Percentiles rank a stretch among this genome's conserved stretches.
These are phyloP conservation scores for Ramularia endophylla DNA, from an alignment of 2,329 filamentous ascomycete species.

Conservation along the genomic window DNA sequence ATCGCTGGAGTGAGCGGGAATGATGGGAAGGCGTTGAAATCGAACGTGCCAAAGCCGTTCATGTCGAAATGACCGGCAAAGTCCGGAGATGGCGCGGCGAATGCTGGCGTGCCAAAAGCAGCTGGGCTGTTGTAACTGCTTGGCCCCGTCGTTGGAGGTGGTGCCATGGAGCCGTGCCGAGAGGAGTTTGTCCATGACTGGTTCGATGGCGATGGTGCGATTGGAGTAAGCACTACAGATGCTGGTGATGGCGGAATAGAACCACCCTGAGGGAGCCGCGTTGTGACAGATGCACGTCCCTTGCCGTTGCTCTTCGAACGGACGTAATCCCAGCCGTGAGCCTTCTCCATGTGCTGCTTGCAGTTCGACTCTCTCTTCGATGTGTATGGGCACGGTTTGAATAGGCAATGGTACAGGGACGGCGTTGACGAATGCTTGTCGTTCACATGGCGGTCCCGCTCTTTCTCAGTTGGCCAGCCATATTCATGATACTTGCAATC, in stretches of 20 bases:
- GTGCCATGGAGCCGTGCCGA: constrained; percentile 28
- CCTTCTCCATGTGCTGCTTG: constrained; percentile 99
- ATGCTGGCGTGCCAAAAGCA: constrained; percentile 22
- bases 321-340: constrained; percentile 83
- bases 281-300: constrained; percentile 48
- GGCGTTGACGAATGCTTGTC: constrained; percentile 86
- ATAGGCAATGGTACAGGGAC: constrained; percentile 76
- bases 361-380: constrained; percentile 96
- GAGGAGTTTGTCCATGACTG: constrained; percentile 29
- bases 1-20: constrained; percentile 31
- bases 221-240: constrained; percentile 35
- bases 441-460: constrained; percentile 91
- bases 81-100: constrained; percentile 26
- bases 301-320: constrained; percentile 90
- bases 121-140: constrained; percentile 27
- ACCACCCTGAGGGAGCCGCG: constrained; percentile 50
- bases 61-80: constrained; percentile 33
- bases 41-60: constrained; percentile 24
- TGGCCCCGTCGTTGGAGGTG: constrained; percentile 26
- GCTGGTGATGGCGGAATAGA: constrained; percentile 59
- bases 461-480: constrained; percentile 97
- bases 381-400: constrained; percentile 79
- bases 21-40: constrained; percentile 26
- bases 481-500: constrained; percentile 85
- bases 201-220: constrained; percentile 37